A percentile compares a stretch with the other conserved stretches of the same genome.
phyloP scores from a whole-genome alignment of 208 protist genomes.

The Acanthamoeba healyi region DNA sequence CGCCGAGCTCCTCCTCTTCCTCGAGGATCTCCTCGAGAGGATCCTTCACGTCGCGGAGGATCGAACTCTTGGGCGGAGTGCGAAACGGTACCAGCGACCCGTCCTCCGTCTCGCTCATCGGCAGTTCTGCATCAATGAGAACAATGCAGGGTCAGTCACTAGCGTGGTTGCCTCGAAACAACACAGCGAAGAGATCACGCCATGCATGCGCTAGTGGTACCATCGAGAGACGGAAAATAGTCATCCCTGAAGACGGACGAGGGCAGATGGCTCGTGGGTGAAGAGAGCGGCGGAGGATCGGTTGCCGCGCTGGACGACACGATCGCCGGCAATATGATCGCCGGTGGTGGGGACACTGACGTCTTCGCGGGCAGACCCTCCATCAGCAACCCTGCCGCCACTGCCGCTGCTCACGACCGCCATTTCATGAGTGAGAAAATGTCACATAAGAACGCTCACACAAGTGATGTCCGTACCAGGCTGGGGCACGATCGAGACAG shows the following conservation, averaged over 20 bases:
- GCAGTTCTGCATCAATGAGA: not conserved
- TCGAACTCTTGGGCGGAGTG: slow-evolving; percentile 18
- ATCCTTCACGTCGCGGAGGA: not conserved
- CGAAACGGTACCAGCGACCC: not conserved
- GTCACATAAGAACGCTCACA: no score
- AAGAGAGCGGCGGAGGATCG: slow-evolving; percentile 58
- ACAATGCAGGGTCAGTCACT: not conserved
- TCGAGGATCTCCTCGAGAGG: not conserved
- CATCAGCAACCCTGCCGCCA: no score
- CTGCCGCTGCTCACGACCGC: not conserved
- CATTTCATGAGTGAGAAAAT: no score
- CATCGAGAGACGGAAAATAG: not conserved
- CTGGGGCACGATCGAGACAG: not conserved
- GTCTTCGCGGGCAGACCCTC: not conserved
- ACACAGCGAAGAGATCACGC: not conserved
- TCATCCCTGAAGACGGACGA: not conserved
- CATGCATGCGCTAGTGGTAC: not conserved
- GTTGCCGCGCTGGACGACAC: not conserved
- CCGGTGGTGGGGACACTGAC: not conserved
- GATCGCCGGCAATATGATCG: not conserved
- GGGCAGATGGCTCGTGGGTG: slow-evolving; percentile 68
- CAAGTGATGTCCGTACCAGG: no score
- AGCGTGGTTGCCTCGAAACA: not conserved
- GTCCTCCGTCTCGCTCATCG: not conserved
- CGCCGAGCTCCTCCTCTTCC: not conserved